Conservation (phyloP, 306 rosid species). For the Acacia acuminata region DNA sequence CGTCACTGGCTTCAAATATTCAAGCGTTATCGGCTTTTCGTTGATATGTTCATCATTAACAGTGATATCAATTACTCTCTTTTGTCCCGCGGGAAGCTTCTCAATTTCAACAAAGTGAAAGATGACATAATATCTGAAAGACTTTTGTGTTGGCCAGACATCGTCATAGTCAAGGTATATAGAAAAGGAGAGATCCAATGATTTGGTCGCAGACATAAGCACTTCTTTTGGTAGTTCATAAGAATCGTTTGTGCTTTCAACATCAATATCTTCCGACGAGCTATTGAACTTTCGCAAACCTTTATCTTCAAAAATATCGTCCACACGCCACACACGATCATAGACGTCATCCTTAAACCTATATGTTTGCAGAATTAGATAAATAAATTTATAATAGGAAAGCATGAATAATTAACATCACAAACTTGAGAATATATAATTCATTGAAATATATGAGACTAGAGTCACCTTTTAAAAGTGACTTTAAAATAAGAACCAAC, state of each 20-base stretch:
- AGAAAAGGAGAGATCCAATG: not conserved
- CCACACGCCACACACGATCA: not conserved
- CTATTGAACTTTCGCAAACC: not conserved
- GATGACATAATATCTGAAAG: not conserved
- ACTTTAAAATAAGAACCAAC: no score
- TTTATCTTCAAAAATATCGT: not conserved
- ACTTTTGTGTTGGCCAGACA: no score
- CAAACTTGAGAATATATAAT: no score
- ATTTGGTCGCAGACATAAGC: conserved; percentile 8
- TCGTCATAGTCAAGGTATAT: no score
- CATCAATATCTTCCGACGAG: not conserved
- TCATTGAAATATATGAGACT: no score
- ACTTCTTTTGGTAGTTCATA: not conserved
- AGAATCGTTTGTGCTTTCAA: not conserved
- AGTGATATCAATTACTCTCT: not conserved
- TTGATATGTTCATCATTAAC: not conserved
- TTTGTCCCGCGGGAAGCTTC: not conserved
- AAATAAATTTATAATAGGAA: not conserved
- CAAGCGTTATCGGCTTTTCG: not conserved
- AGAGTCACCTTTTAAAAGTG: not conserved
- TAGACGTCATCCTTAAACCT: not conserved
- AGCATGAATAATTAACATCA: not conserved
- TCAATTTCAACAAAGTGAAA: not conserved
- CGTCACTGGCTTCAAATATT: not conserved
- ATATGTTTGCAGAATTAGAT: not conserved